Percentiles rank a stretch among this genome's conserved stretches.
phyloP scores from a whole-genome alignment of 1,284 basidiomycete species.

The Tylopilus sp. region DNA sequence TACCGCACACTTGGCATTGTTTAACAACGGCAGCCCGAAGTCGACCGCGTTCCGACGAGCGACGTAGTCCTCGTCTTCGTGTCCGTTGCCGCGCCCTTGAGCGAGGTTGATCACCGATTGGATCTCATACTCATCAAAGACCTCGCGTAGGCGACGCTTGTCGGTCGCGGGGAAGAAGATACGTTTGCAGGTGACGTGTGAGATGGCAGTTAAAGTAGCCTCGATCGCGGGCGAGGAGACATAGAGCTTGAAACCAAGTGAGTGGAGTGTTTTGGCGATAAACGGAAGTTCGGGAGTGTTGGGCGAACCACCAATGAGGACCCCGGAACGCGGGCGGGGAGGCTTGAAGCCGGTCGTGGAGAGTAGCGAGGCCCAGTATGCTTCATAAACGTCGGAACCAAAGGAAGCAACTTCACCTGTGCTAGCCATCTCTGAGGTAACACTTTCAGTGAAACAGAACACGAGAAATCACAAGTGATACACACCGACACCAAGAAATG shows the following conservation, averaged over 20 bases:
- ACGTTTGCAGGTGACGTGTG: conserved; percentile 77
- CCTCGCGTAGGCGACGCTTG: conserved; percentile 92
- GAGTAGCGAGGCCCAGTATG: conserved; percentile 91
- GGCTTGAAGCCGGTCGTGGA: conserved; percentile 91
- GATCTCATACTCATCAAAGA: conserved; percentile 93
- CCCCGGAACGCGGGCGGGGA: conserved; percentile 75
- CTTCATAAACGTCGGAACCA: conserved; percentile 91
- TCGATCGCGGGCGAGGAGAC: conserved; percentile 83
- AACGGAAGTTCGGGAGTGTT: conserved; percentile 76
- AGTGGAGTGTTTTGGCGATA: conserved; percentile 73
- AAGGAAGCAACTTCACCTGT: conserved; percentile 99
- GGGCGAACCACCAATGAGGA: conserved; percentile 86
- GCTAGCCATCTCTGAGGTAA: conserved; percentile 85
- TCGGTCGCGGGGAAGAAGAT: conserved; percentile 98
- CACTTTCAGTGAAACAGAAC: background rate
- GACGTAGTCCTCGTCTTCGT: conserved; percentile 94
- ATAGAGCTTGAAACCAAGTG: conserved; percentile 90
- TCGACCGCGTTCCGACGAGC: conserved; percentile 89
- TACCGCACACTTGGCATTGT: conserved; percentile 86
- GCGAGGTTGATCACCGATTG: conserved; percentile 95
- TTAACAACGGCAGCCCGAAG: conserved; percentile 87
- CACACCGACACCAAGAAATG: conserved; percentile 92
- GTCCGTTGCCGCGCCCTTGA: conserved; percentile 72
- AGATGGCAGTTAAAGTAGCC: conserved; percentile 77
- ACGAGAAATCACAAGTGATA: conserved; percentile 10